Conservation (phyloP, 805 yeast genomes). For the Metschnikowia santaceciliae region DNA sequence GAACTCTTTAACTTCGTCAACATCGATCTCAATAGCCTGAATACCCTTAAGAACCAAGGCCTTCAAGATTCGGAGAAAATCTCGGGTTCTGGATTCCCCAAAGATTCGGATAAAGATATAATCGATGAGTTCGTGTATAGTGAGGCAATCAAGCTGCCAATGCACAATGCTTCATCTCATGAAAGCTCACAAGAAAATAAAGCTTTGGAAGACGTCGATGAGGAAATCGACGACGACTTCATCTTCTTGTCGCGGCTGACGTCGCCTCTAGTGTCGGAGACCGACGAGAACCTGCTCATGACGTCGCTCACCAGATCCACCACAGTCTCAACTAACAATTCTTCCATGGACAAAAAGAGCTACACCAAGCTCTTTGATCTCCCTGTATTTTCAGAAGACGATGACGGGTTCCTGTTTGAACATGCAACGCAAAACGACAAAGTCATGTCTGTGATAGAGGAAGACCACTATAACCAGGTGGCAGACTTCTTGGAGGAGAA, state of each 20-base stretch:
- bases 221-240: conserved; percentile 20
- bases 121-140: background rate
- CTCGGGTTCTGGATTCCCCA: background rate
- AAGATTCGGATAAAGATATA: background rate
- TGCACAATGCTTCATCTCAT: background rate
- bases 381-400: conserved; percentile 27
- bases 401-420: conserved; percentile 18
- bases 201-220: conserved; percentile 15
- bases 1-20: conserved; percentile 26
- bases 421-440: conserved; percentile 16
- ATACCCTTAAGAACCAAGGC: conserved; percentile 2
- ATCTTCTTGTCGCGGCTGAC: conserved; percentile 35
- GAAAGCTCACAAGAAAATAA: background rate
- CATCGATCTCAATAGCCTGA: conserved; percentile 19
- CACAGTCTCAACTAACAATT: conserved; percentile 34
- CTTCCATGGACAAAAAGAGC: conserved; percentile 15
- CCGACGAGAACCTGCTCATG: conserved; percentile 35
- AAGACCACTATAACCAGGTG: conserved; percentile 38
- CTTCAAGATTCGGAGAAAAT: background rate
- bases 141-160: background rate
- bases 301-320: conserved; percentile 39
- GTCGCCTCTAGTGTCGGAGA: conserved; percentile 33
- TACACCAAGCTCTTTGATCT: conserved; percentile 27
- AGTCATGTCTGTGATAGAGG: conserved; percentile 22
- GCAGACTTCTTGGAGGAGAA: conserved; percentile 41